A percentile compares a stretch with the other conserved stretches of the same genome.
phyloP scores from a whole-genome alignment of 345 rosid genomes.

The Zanthoxylum bungeanum region DNA sequence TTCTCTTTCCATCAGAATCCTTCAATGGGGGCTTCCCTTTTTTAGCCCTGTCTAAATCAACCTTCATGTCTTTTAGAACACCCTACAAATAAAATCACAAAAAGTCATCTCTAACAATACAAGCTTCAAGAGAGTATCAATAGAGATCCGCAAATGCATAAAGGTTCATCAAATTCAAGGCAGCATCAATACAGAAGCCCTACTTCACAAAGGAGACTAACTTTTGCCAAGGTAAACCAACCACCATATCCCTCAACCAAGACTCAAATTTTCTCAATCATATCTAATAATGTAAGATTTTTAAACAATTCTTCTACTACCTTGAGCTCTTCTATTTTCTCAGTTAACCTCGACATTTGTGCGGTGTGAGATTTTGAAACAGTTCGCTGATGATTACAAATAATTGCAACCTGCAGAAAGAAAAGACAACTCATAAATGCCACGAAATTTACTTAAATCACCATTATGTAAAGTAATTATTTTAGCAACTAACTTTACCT shows the following conservation, averaged over 20 bases:
- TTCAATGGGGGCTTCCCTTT: slow-evolving; percentile 85
- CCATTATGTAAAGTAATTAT: background rate
- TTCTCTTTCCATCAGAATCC: slow-evolving; percentile 85
- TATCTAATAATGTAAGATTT: no score
- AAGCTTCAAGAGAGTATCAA: background rate
- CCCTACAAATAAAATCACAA: slow-evolving; percentile 37
- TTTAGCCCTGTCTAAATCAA: slow-evolving; percentile 77
- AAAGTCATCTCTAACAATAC: slow-evolving; percentile 13
- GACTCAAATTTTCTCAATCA: background rate
- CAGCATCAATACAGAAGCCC: background rate
- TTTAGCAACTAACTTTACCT: slow-evolving; percentile 43
- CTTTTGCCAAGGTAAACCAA: background rate
- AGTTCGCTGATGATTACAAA: slow-evolving; percentile 96
- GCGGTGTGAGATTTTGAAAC: slow-evolving; percentile 78
- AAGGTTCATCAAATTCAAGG: background rate
- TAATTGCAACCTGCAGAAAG: slow-evolving; percentile 83
- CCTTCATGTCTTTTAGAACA: slow-evolving; percentile 56
- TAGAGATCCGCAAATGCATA: background rate
- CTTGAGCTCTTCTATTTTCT: slow-evolving; percentile 74
- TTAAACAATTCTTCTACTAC: no score
- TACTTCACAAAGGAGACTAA: background rate
- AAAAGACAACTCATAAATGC: slow-evolving; percentile 16
- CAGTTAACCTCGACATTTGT: slow-evolving; percentile 75
- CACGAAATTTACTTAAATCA: background rate
- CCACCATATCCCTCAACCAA: background rate